Conservation (phyloP, 2,329 filamentous ascomycete genomes). For the Neofusicoccum umdonicola region DNA sequence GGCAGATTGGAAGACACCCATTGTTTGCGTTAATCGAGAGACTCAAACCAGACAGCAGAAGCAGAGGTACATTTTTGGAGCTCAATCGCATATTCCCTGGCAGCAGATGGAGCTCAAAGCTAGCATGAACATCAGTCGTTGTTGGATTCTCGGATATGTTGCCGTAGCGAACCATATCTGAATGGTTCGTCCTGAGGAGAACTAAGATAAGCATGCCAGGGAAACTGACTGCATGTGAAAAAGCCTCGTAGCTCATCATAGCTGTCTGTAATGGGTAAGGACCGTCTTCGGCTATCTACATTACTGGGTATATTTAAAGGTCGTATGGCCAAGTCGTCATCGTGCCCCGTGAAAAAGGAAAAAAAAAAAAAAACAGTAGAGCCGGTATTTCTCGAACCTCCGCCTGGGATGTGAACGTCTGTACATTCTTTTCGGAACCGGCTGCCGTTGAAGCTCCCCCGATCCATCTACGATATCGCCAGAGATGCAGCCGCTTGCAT, state of each 20-base stretch:
- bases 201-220: background rate
- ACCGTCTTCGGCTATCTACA: slow-evolving; percentile 5
- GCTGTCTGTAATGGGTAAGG: slow-evolving; percentile 1
- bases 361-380: background rate
- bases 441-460: background rate
- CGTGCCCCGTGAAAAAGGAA: background rate
- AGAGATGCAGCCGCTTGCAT: background rate
- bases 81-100: background rate
- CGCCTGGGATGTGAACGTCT: background rate
- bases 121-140: background rate
- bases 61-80: too few relatives aligned
- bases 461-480: background rate
- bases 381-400: background rate
- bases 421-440: background rate
- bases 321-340: slow-evolving; percentile 1
- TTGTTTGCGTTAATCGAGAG: too few relatives aligned
- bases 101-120: too few relatives aligned
- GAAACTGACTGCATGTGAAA: background rate
- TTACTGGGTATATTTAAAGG: slow-evolving; percentile 15
- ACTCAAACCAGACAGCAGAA: too few relatives aligned
- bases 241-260: background rate
- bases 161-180: background rate
- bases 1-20: background rate
- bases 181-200: background rate
- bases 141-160: background rate